Evolutionary conservation across 164 flowering plant genomes (phyloP), one percentile per base, ranked within the genome.

Genomic region (Santalum album): DNA sequence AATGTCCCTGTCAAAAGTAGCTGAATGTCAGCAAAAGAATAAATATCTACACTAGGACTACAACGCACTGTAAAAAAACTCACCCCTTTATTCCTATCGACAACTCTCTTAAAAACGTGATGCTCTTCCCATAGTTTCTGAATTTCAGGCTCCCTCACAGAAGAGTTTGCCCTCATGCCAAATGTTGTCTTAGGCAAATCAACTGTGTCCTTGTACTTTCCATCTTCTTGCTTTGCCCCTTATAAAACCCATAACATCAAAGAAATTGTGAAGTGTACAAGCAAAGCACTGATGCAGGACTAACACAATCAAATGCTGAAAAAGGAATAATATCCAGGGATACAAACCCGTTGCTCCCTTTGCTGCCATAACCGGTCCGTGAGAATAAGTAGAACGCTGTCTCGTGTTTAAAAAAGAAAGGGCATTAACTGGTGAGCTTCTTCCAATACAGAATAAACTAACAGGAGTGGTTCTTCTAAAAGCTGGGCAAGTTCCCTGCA

Each of bases 51-150:
- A 65, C 51, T 12, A 49, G 40, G n/a, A 49, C 58, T 6, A 25
- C 12, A 14, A 63, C 17, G 20, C 20, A 52, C 59, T 49, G 23
- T 11, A 3, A 39, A 7, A 49, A 48, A 62, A 76, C 83, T 57
- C 51, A 92, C 99, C 85, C 96, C 95, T 61, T 54, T 69, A 66
- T 89, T 89, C 69, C 74, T 74, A 10, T 81, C 83, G 22, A 62
- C 71, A 51, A 83, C 84, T 70, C 77, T 82, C 61, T 79, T 75
- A 62, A 80, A 87, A 54, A 92, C 90, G 61, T 83, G 82, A 68
- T 83, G 76, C 16, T 87, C 95, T 44, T 89, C 90, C 99, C 99
- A 92, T 50, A 82, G 55, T 69, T 83, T 89, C 74, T 89, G 99
- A 65, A 92, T 80, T 76, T 92, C 95, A 57, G 99, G 99, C 75